These are phyloP conservation scores for Colletotrichum endophyticum DNA, from an alignment of 2,329 filamentous ascomycete genomes.

Conservation along the genomic window DNA sequence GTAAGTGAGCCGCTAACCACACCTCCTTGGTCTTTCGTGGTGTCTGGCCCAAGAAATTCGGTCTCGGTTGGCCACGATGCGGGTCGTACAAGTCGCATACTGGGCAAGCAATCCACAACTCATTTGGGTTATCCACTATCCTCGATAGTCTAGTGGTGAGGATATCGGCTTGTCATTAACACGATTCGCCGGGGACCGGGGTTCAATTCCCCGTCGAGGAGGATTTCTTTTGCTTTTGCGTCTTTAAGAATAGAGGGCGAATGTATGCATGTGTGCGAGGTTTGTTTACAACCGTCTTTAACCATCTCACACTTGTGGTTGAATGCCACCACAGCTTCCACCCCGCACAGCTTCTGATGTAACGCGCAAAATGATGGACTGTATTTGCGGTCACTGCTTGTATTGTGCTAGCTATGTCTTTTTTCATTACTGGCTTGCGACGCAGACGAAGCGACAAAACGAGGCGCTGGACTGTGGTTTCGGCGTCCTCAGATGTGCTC, in stretches of 20 bases:
- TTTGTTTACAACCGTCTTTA: not conserved
- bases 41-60: not conserved
- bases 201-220: not conserved
- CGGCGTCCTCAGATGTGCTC: not conserved
- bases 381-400: not conserved
- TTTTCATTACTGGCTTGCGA: not conserved
- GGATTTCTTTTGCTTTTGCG: not conserved
- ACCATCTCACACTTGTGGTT: rapidly evolving
- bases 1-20: not conserved
- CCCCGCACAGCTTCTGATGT: not conserved
- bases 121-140: not conserved
- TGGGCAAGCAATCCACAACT: not conserved
- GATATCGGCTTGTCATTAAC: not conserved
- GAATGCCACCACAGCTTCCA: not conserved
- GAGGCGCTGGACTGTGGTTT: not conserved
- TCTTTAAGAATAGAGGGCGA: not conserved
- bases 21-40: not conserved
- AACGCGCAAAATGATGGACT: rapidly evolving
- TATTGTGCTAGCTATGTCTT: not conserved
- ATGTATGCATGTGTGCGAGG: no score
- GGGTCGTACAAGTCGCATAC: not conserved
- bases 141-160: not conserved
- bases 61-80: not conserved
- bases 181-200: not conserved
- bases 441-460: not conserved